Evolutionary conservation across 176 grass and related monocot species (phyloP), one percentile per base, ranked within the genome.

Genomic region (Alloteropsis semialata): DNA sequence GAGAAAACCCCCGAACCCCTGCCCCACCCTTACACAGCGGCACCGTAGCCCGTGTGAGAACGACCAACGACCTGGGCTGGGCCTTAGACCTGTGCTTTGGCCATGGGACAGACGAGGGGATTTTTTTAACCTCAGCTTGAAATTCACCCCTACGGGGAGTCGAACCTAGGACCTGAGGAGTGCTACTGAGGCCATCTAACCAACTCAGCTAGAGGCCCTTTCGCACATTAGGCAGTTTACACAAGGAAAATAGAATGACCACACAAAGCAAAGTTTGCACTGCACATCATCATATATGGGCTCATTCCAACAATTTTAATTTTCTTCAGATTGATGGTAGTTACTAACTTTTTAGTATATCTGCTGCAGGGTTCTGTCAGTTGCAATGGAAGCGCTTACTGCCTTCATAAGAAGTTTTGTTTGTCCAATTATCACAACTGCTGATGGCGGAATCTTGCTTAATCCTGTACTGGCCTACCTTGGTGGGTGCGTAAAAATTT

Each of bases 391-490:
- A 80, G 92, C 96, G 16, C 96, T 98, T 87, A 93, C 91, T 86
- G 92, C 92, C 55, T 98, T 98, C 67, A 95, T 95, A 89, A 91
- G 86, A 84, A 98, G 86, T 76, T 98, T 98, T 49, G 84, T 91
- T 84, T 95, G 73, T 88, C 87, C 92, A 76, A 70, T 79, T 46
- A 79, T 85, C 27, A 33, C 84, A 60, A 79, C 87, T 86, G 46
- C 65, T 64, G 89, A 93, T 88, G 73, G 87, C 85, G 94, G 91
- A 82, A 94, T 95, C 79, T 81, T 98, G 34, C 92, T 98, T 82
- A 94, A 98, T 77, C 96, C 96, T 64, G 92, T 95, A 56, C 88
- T 98, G 74, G 92, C 96, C 43, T 98, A 95, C 84, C 92, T 98
- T 39, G 86, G 86, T 84, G 96, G 88, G 92, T 98, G 77, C 83